Conservation (phyloP, 179 eudicot genomes). For the Beta corolliflora region DNA sequence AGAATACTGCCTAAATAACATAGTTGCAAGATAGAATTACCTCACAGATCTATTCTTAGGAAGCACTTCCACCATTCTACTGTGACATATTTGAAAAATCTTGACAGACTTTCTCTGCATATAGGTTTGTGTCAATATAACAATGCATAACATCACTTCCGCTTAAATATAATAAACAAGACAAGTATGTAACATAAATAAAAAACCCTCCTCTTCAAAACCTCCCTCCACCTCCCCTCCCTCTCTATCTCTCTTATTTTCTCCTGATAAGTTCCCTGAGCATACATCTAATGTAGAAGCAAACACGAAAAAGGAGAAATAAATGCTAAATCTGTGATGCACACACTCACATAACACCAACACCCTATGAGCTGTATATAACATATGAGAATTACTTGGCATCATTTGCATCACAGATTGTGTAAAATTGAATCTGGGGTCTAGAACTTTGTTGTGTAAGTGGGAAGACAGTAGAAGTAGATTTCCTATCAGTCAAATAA, state of each 20-base stretch:
- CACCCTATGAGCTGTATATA: not conserved
- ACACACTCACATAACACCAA: not conserved
- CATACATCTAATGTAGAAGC: not conserved
- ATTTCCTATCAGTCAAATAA: not conserved
- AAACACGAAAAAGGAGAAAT: not conserved
- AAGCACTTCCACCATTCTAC: conserved; percentile 71
- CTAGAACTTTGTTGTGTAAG: not conserved
- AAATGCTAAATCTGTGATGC: not conserved
- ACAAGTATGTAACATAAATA: not conserved
- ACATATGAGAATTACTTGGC: not conserved
- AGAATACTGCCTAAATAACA: not conserved
- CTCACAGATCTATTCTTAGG: conserved; percentile 58
- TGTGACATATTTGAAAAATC: conserved; percentile 70
- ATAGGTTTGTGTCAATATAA: not conserved
- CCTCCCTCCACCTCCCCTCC: not conserved
- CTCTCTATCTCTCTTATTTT: not conserved
- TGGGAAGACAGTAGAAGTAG: not conserved
- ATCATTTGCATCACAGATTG: not conserved
- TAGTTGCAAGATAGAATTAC: conserved; percentile 30
- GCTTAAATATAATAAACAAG: not conserved
- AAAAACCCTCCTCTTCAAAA: not conserved
- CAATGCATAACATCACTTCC: not conserved
- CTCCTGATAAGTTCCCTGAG: not conserved
- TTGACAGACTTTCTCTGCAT: conserved; percentile 68
- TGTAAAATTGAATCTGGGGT: not conserved